These are phyloP conservation scores for Colletotrichum chlorophyti DNA, from an alignment of 2,329 filamentous ascomycete species.

Conservation along the genomic window DNA sequence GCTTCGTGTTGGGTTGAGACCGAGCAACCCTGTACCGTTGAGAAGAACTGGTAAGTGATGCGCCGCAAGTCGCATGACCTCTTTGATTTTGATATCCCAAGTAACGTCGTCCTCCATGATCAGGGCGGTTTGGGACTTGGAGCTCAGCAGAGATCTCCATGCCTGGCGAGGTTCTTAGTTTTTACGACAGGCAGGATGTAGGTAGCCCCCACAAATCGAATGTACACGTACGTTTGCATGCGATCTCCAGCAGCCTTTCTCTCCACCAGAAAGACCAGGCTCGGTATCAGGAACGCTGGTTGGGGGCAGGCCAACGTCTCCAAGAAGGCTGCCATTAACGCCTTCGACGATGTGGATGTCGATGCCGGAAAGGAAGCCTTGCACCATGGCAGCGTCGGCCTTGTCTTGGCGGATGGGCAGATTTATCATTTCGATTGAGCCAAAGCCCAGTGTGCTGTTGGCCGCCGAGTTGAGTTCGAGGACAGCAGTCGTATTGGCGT, in stretches of 20 bases:
- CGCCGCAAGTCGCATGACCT: conserved; percentile 31
- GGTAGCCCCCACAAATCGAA: not conserved
- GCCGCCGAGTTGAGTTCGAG: conserved; percentile 25
- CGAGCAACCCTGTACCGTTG: not conserved
- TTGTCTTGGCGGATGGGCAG: conserved; percentile 34
- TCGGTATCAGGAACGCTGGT: conserved; percentile 27
- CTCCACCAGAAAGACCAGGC: conserved; percentile 28
- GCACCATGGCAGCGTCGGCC: conserved; percentile 35
- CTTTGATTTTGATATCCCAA: conserved; percentile 36
- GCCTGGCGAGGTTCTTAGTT: conserved; percentile 30
- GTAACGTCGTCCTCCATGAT: conserved; percentile 38
- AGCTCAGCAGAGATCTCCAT: conserved; percentile 35
- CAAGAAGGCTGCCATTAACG: conserved; percentile 32
- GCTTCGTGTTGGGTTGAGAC: not conserved
- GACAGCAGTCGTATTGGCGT: not conserved
- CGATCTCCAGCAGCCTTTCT: conserved; percentile 36
- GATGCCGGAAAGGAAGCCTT: conserved; percentile 36
- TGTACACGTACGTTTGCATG: conserved; percentile 36
- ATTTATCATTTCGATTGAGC: conserved; percentile 35
- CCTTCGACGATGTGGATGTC: conserved; percentile 31
- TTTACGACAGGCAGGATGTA: too few species aligned
- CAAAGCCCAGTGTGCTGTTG: conserved; percentile 36
- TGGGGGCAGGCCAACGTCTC: conserved; percentile 34
- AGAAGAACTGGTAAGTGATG: conserved; percentile 5
- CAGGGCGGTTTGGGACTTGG: conserved; percentile 31